Percentiles rank a stretch among this genome's conserved stretches.
Conservation (phyloP, 495 filamentous ascomycete genomes). For the Aspergillus carlsbadensis region DNA sequence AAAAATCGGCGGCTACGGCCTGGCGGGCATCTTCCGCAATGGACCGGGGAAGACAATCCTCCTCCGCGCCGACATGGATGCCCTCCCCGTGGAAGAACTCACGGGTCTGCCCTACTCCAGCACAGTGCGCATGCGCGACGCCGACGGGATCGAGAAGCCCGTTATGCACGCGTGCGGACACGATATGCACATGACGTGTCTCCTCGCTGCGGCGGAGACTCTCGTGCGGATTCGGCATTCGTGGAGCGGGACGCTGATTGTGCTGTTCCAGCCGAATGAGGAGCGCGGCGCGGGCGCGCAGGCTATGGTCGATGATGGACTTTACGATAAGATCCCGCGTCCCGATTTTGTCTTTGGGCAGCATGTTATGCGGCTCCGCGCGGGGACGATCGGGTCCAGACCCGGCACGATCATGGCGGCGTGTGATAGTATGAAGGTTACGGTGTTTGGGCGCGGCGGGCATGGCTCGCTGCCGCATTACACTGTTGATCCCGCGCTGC, state of each 20-base stretch:
- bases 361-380: constrained; percentile 50
- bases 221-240: constrained; percentile 27
- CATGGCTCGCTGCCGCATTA: constrained; percentile 53
- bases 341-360: constrained; percentile 53
- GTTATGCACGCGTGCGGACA: constrained; percentile 60
- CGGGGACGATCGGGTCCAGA: constrained; percentile 40
- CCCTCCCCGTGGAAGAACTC: constrained; percentile 50
- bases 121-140: constrained; percentile 39
- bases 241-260: constrained; percentile 54
- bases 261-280: constrained; percentile 56
- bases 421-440: constrained; percentile 51
- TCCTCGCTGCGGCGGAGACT: constrained; percentile 48
- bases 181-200: constrained; percentile 57
- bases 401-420: constrained; percentile 46
- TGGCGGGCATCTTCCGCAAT: constrained; percentile 46
- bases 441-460: constrained; percentile 50
- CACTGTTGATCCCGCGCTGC: constrained; percentile 49
- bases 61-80: constrained; percentile 56
- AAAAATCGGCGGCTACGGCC: constrained; percentile 49
- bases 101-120: constrained; percentile 52
- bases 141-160: constrained; percentile 42
- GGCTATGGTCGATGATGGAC: constrained; percentile 54
- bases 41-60: constrained; percentile 49
- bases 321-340: constrained; percentile 47
- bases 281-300: constrained; percentile 51